Percentiles rank a stretch among this genome's conserved stretches.
Conservation (phyloP, 2,329 filamentous ascomycete species). For the Triangularia verruculosa region DNA sequence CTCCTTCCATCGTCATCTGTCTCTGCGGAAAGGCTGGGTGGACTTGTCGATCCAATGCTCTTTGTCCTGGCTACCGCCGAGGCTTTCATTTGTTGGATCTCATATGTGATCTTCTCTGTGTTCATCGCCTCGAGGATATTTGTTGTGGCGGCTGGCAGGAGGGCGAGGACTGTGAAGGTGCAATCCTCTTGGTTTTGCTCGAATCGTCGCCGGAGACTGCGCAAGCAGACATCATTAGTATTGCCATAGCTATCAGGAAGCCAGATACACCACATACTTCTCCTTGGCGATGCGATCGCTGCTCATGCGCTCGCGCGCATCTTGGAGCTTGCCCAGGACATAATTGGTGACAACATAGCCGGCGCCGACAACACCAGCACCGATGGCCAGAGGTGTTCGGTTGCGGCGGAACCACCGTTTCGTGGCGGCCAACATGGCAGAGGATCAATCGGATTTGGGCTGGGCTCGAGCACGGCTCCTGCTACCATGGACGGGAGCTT, state of each 20-base stretch:
- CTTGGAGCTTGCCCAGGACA: conserved; percentile 84
- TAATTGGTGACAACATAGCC: conserved; percentile 93
- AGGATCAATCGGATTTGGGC: background rate
- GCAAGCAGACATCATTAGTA: conserved; percentile 5
- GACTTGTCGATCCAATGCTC: conserved; percentile 52
- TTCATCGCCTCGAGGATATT: conserved; percentile 85
- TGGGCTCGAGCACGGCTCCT: background rate
- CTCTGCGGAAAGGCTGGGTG: conserved; percentile 61
- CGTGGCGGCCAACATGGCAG: conserved; percentile 63
- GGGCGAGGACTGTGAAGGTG: conserved; percentile 94
- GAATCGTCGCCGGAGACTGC: conserved; percentile 87
- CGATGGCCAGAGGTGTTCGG: conserved; percentile 83
- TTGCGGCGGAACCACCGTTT: conserved; percentile 92
- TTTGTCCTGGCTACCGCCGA: conserved; percentile 46
- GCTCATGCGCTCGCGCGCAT: conserved; percentile 93
- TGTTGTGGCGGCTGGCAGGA: conserved; percentile 86
- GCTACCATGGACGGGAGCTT: background rate
- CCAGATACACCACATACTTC: conserved; percentile 61
- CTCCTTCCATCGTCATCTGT: conserved; percentile 82
- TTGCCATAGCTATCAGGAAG: background rate
- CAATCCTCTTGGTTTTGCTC: conserved; percentile 99
- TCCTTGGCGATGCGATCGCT: conserved; percentile 94
- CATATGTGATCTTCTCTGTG: conserved; percentile 87
- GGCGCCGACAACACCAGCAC: conserved; percentile 80
- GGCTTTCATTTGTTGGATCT: conserved; percentile 89